Base-by-base conservation (phyloP, 2,329 filamentous ascomycete genomes). In the Colletotrichum abscissum region DNA sequence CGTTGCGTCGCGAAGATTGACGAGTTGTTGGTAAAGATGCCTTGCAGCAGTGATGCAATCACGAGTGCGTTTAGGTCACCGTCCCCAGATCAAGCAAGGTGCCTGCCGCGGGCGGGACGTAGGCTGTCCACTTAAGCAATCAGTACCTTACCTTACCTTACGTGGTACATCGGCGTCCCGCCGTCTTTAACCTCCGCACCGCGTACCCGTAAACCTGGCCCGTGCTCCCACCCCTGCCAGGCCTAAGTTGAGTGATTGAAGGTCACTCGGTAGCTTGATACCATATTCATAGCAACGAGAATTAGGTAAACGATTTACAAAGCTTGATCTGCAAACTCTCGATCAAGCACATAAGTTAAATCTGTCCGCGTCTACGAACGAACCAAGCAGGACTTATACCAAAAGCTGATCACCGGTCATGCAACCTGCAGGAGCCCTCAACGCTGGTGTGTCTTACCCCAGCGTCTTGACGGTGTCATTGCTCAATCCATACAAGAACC, bases 11-110 rank as follows among this genome's bases (percentile, higher is more conserved):
- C 62, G 26, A 28, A 59, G 42, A 16, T 55, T 49, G 14, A 19
- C 6, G 38, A 35, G 14, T 42, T 42, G 42, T 22, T 12, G 30
- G 24, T 26, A 22, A 56, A 54, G 57, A 28, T 63, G 63, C 26
- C 28, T 49, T 14, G 56, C 4, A 67, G 38, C 12, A 28, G 62
- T 22, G 62, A 69, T 56, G 46, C 71, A 59, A 71, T 73, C 71
- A 71, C 60, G 67, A 49, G 67, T 66, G 62, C 71, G 60, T 62
- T 73, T 71, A 73, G 71, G 71, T 73, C 71, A 73, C 67, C 56
- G 42, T 49, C 56, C 30, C 55, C 59, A 69, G 24, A 42, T 59
- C 12, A 33, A 66, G 54, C 24, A 30, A 57, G 54, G 54, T 67
- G 59, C 55, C 22, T 30, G 46, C 56, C 63, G 26, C 63, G 46